A percentile compares a stretch with the other conserved stretches of the same genome.
phyloP scores from a whole-genome alignment of 257 asterid genomes.

The Plectranthus barbatus region DNA sequence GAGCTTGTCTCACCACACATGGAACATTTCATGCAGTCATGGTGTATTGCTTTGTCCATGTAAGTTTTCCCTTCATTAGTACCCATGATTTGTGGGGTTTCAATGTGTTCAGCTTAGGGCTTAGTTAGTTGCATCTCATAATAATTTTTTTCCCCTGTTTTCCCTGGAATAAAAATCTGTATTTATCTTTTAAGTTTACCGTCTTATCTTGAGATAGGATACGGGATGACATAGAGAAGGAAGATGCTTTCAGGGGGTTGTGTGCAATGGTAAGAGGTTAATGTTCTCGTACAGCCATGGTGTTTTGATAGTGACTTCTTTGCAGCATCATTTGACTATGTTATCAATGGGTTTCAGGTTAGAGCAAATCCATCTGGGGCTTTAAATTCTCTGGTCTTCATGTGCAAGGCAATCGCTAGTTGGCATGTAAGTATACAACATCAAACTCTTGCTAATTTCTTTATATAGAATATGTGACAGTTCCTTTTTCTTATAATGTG shows the following conservation, averaged over 20 bases:
- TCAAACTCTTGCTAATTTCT: slow-evolving; percentile 3
- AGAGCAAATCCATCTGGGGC: slow-evolving; percentile 89
- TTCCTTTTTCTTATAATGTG: slow-evolving; percentile 3
- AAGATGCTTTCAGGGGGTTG: slow-evolving; percentile 93
- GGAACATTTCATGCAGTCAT: slow-evolving; percentile 95
- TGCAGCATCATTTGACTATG: not conserved
- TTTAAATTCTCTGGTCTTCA: slow-evolving; percentile 61
- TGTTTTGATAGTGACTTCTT: not conserved
- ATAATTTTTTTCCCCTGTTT: not conserved
- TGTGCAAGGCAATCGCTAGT: slow-evolving; percentile 93
- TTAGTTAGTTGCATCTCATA: not conserved
- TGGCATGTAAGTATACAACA: slow-evolving; percentile 70
- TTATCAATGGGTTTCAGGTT: slow-evolving; percentile 45
- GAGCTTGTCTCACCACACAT: slow-evolving; percentile 88
- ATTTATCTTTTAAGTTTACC: not conserved
- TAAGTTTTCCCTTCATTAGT: slow-evolving; percentile 31
- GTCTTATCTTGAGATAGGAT: slow-evolving; percentile 48
- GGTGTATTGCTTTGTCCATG: slow-evolving; percentile 91
- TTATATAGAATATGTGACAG: not conserved
- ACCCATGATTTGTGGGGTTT: not conserved
- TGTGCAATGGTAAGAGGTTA: slow-evolving; percentile 65
- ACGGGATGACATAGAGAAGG: slow-evolving; percentile 95
- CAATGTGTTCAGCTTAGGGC: not conserved
- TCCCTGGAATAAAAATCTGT: not conserved
- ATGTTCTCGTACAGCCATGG: not conserved